Percentiles rank a stretch among this genome's conserved stretches.
phyloP scores from a whole-genome alignment of 1,284 basidiomycete species.

The Malassezia pachydermatis region DNA sequence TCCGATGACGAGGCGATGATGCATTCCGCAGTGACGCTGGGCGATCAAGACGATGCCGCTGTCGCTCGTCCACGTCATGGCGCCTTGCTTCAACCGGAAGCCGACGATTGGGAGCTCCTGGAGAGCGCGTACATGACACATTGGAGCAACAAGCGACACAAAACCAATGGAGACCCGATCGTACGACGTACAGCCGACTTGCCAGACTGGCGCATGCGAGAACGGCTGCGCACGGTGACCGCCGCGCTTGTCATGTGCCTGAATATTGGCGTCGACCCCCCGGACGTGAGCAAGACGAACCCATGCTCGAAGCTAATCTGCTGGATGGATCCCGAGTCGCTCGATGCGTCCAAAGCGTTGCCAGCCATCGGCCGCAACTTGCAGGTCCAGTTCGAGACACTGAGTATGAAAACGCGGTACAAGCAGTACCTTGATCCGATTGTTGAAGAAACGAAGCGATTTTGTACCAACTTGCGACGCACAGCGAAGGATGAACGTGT shows the following conservation, averaged over 20 bases:
- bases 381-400: slow-evolving; percentile 88
- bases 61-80: slow-evolving; percentile 34
- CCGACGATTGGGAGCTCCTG: slow-evolving; percentile 42
- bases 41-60: background rate
- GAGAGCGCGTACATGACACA: slow-evolving; percentile 43
- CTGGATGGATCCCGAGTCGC: slow-evolving; percentile 86
- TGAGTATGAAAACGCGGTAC: slow-evolving; percentile 59
- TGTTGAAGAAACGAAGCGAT: slow-evolving; percentile 83
- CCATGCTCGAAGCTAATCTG: slow-evolving; percentile 91
- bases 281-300: slow-evolving; percentile 91
- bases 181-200: slow-evolving; percentile 58
- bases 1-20: too few relatives aligned
- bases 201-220: slow-evolving; percentile 64
- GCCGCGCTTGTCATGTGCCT: slow-evolving; percentile 89
- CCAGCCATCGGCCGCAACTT: slow-evolving; percentile 74
- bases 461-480: slow-evolving; percentile 73
- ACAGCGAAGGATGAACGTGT: slow-evolving; percentile 87
- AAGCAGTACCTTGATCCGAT: slow-evolving; percentile 75
- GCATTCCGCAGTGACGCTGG: background rate
- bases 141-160: slow-evolving; percentile 60
- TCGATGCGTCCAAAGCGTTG: slow-evolving; percentile 54
- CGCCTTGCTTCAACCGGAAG: slow-evolving; percentile 37
- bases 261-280: slow-evolving; percentile 95
- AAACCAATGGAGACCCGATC: slow-evolving; percentile 73
- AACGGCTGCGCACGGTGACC: slow-evolving; percentile 70